A percentile compares a stretch with the other conserved stretches of the same genome.
Conservation (phyloP, 352 stramenopile species). For the Globisporangium cystogenes region DNA sequence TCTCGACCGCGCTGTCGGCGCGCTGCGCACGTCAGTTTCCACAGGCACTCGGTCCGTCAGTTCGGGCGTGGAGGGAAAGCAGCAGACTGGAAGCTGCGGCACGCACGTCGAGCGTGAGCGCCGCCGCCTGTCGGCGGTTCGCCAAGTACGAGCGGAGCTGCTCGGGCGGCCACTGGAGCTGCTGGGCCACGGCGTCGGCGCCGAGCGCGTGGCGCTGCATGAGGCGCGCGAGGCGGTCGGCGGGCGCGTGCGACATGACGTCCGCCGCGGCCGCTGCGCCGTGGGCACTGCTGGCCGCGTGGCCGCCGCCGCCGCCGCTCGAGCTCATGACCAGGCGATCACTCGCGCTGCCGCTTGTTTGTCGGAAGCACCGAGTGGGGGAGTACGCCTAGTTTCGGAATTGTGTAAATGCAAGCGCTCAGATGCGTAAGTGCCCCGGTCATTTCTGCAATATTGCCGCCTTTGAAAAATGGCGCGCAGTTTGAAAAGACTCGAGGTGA, state of each 20-base stretch:
- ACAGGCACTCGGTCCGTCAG: not conserved
- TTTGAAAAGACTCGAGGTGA: too few relatives aligned
- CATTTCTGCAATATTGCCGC: too few relatives aligned
- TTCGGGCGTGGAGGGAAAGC: not conserved
- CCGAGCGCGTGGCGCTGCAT: constrained; percentile 51
- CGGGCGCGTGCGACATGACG: constrained; percentile 23
- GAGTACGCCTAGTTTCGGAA: too few relatives aligned
- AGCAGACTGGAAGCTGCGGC: not conserved
- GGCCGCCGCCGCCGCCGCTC: not conserved
- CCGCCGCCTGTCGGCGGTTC: constrained; percentile 31
- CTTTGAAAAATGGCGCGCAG: too few relatives aligned
- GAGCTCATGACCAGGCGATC: constrained; percentile 10
- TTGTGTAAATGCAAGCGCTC: too few relatives aligned
- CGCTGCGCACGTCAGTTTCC: constrained; percentile 15
- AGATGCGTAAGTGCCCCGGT: too few relatives aligned
- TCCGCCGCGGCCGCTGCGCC: constrained; percentile 20
- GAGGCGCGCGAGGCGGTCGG: constrained; percentile 54
- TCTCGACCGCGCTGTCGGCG: constrained; percentile 52
- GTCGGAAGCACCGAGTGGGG: not conserved
- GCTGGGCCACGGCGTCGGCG: constrained; percentile 32
- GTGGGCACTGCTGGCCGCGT: constrained; percentile 6
- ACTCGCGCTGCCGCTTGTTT: not conserved
- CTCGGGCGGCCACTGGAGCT: constrained; percentile 49
- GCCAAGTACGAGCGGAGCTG: constrained; percentile 52
- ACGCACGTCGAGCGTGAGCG: constrained; percentile 10